Percentiles rank a stretch among this genome's conserved stretches.
Conservation (phyloP, 2,329 filamentous ascomycete genomes). For the Hypoxylon sp. region DNA sequence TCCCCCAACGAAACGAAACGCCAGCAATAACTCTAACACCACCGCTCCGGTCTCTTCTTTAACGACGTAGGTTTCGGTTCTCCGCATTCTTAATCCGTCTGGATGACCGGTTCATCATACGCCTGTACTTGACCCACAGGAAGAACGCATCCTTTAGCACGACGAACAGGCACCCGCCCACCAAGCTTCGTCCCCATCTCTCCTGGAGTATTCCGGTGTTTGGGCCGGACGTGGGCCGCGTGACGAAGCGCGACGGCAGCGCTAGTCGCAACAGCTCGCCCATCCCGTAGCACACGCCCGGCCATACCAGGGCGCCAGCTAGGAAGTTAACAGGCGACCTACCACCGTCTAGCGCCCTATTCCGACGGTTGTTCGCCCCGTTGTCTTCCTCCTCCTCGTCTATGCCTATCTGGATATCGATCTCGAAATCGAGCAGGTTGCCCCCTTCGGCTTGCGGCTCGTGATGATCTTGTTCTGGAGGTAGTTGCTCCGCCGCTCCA, state of each 20-base stretch:
- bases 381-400: conserved; percentile 41
- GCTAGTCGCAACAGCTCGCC: conserved; percentile 80
- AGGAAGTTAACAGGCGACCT: conserved; percentile 60
- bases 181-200: conserved; percentile 88
- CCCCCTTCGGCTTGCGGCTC: conserved; percentile 32
- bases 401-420: conserved; percentile 48
- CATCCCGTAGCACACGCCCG: conserved; percentile 82
- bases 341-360: conserved; percentile 36
- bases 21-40: neutral
- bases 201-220: conserved; percentile 79
- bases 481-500: neutral
- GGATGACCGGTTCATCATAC: conserved; percentile 68
- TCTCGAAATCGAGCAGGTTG: conserved; percentile 45
- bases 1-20: conserved; percentile 10
- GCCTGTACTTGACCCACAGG: conserved; percentile 75
- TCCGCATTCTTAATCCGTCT: conserved; percentile 66
- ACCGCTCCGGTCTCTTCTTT: neutral
- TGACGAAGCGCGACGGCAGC: conserved; percentile 78
- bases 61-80: conserved; percentile 43
- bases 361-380: conserved; percentile 26
- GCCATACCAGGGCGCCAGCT: conserved; percentile 78
- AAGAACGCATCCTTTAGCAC: conserved; percentile 79
- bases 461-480: neutral
- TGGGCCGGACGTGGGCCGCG: conserved; percentile 53
- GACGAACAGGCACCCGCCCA: conserved; percentile 90